Base-by-base conservation (phyloP, 306 rosid species). In the Vigna nakashimae region DNA sequence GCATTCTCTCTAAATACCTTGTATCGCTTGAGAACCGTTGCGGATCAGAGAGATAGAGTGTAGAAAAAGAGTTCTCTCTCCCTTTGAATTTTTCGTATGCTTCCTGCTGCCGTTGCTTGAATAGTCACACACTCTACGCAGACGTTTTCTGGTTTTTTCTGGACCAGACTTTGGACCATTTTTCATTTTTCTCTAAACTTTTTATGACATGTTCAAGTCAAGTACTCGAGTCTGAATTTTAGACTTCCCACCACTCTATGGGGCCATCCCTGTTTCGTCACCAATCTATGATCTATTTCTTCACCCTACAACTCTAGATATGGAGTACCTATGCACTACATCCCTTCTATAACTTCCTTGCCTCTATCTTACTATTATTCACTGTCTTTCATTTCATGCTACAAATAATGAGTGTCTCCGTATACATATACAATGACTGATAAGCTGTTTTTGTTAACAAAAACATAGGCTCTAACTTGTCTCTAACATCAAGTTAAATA, bases 11-110 rank as follows among this genome's bases (percentile, higher is more conserved):
- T 77, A 83, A 26, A 72, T 49, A 28, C 66, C 66, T 48, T 45
- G 70, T 49, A 65, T 71, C 50, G 12, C 43, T 9, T 70, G 50
- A 70, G 73, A 74, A 84, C 93, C 91, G 89, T 89, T 89, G 88
- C 45, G 77, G 18, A 66, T 42, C 55, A 52, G 11, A 24, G 40
- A 78, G 77, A 74, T 74, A 52, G 1, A 30, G 32, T 3, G 32
- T 3, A 30, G 15, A 67, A 15, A 49, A 4, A 15, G 10, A 60
- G 38, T 69, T 82, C 28, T 26, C 28, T 26, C 28, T 26, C 28
- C 28, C 28, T 26, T 40, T 68, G 70, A 70, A 34, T 22, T 15
- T 17, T 52, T 13, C 22, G 22, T 20, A 20, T 20, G 22, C 22
- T 20, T 20, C 22, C n/a, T 38, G 18, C 40, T 36, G 78, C 68